Evolutionary conservation across 2,329 filamentous ascomycete species (phyloP), one percentile per base, ranked within the genome.

Genomic region (Colletotrichum acutatum): DNA sequence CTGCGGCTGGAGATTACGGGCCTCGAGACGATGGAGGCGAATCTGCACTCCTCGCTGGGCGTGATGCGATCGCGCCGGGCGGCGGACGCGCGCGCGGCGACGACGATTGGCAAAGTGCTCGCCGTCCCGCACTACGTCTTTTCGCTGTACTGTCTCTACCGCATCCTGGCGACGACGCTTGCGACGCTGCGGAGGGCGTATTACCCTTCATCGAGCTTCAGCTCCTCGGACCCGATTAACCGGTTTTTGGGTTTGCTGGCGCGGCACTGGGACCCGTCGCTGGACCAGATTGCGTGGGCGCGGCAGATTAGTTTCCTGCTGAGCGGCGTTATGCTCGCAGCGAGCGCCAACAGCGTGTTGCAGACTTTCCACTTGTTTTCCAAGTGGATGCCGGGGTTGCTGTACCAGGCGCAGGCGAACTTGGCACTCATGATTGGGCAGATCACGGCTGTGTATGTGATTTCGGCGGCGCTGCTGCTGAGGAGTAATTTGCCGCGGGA

Each of bases 361-460:
- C 94, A 97, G 80, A 97, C 95, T 0, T 93, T 96, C 77, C 91
- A 93, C 76, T 88, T 97, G 67, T 94, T 97, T 78, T 90, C 93
- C 4, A 92, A 92, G 75, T 93, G 94, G 84, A 88, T 91, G 9
- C 94, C 94, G 0, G 86, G 87, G 5, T 82, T 96, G n/a, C 84
- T 95, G 11, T 90, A 91, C 75, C 92, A 93, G 76, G 91, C 92
- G 5, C 93, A 93, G 79, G 93, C 93, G 11, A 95, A 95, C 78
- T 87, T 97, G 46, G 93, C 95, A 1, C 88, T 97, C 14, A 86
- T 95, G 56, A 91, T 96, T 46, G 93, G 91, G 5, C 95, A 97
- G 82, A 91, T 97, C 57, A 91, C 91, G 1, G 95, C 94, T 2
- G 95, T 94, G 1, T 97, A 97, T 79, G 94, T 97, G 66, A 95